Conservation (phyloP, 495 filamentous ascomycete genomes). For the Acidomyces sp. region DNA sequence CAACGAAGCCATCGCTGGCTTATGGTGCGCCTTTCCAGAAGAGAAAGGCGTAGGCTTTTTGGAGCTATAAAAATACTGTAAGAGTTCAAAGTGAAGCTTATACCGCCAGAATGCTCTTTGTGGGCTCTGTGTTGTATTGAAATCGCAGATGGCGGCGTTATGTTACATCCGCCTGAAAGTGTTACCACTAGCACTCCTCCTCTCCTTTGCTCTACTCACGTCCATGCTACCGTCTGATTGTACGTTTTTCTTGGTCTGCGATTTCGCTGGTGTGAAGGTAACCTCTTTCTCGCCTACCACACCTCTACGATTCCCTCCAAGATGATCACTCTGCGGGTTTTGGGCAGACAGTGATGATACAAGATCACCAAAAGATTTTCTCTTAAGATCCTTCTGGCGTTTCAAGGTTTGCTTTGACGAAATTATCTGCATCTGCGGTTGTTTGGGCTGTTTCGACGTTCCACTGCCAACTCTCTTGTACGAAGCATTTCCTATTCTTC, state of each 20-base stretch:
- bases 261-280: slow-evolving; percentile 63
- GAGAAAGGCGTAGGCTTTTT: too few species aligned
- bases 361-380: slow-evolving; percentile 60
- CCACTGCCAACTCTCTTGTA: slow-evolving; percentile 41
- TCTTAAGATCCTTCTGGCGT: slow-evolving; percentile 31
- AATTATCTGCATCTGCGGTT: slow-evolving; percentile 44
- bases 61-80: too few species aligned
- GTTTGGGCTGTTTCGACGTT: slow-evolving; percentile 25
- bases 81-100: too few species aligned
- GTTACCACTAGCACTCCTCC: slow-evolving; percentile 62
- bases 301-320: slow-evolving; percentile 32
- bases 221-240: slow-evolving; percentile 17
- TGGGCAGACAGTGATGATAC: slow-evolving; percentile 33
- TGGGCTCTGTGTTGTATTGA: too few species aligned
- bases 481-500: slow-evolving; percentile 50
- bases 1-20: slow-evolving; percentile 1
- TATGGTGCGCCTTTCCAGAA: too few species aligned
- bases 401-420: slow-evolving; percentile 33
- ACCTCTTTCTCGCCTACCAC: slow-evolving; percentile 75
- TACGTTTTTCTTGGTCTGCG: slow-evolving; percentile 27
- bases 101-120: too few species aligned
- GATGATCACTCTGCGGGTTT: slow-evolving; percentile 24
- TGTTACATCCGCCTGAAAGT: slow-evolving; percentile 46
- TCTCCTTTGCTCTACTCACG: slow-evolving; percentile 35
- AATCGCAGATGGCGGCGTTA: too few species aligned